These are phyloP conservation scores for Wickerhamomyces silvicola DNA, from an alignment of 805 yeast species.

Conservation along the genomic window DNA sequence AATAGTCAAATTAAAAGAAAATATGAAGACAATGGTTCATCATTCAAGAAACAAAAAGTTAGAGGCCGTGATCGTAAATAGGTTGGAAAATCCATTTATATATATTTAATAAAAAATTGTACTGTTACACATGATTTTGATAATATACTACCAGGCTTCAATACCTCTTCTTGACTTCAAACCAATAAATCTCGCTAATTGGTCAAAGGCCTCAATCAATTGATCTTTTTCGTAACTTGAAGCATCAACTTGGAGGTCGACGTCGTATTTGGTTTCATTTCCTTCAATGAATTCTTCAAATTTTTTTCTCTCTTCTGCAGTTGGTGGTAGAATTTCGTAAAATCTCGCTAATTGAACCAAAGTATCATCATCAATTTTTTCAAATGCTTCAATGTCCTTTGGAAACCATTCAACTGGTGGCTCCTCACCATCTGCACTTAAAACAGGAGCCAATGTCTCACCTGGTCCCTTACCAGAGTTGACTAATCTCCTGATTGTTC, in stretches of 20 bases:
- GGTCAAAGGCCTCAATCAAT: slow-evolving; percentile 49
- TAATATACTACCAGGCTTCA: slow-evolving; percentile 38
- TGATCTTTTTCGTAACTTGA: slow-evolving; percentile 37
- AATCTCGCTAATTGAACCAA: slow-evolving; percentile 56
- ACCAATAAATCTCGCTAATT: slow-evolving; percentile 66
- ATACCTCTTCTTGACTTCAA: slow-evolving; percentile 46
- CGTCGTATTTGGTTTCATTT: slow-evolving; percentile 35
- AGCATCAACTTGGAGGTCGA: slow-evolving; percentile 24
- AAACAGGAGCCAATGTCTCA: slow-evolving; percentile 55
- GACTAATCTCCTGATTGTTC: slow-evolving; percentile 63
- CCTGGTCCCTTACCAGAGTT: slow-evolving; percentile 46
- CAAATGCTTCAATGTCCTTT: slow-evolving; percentile 45
- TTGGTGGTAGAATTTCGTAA: slow-evolving; percentile 72
- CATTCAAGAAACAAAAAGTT: slow-evolving; percentile 19
- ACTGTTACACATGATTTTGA: background rate
- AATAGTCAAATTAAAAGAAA: slow-evolving; percentile 10
- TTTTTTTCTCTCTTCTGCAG: slow-evolving; percentile 44
- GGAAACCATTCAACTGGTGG: slow-evolving; percentile 57
- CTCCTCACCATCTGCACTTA: slow-evolving; percentile 73
- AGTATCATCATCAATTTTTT: slow-evolving; percentile 35
- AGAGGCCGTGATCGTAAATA: slow-evolving; percentile 24
- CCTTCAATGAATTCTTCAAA: slow-evolving; percentile 47
- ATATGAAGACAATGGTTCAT: slow-evolving; percentile 2
- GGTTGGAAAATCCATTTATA: no score
- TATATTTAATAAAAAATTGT: no score